Percentiles rank a stretch among this genome's conserved stretches.
Conservation (phyloP, 805 yeast species). For the Metschnikowia continentalis region DNA sequence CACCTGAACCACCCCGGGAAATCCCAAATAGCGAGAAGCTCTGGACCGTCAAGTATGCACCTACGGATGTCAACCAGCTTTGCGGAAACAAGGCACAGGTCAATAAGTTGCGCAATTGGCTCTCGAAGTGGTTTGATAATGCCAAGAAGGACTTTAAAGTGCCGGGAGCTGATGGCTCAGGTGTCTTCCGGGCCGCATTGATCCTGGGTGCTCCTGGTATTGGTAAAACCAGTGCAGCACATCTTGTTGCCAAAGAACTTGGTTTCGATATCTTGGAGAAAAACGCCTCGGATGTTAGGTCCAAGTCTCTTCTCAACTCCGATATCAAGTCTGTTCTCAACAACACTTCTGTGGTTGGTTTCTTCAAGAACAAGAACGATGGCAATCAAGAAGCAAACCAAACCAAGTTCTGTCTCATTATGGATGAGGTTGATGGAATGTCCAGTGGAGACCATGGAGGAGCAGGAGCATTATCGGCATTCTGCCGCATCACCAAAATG, state of each 20-base stretch:
- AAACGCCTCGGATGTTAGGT: conserved; percentile 87
- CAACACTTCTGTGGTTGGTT: conserved; percentile 82
- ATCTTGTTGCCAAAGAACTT: conserved; percentile 60
- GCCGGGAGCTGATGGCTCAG: conserved; percentile 61
- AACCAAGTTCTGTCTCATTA: conserved; percentile 71
- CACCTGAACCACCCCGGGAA: conserved; percentile 22
- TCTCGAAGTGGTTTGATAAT: conserved; percentile 65
- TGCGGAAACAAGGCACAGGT: conserved; percentile 81
- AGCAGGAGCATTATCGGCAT: conserved; percentile 86
- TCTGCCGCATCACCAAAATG: conserved; percentile 78
- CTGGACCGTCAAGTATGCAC: conserved; percentile 95
- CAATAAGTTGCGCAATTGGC: conserved; percentile 65
- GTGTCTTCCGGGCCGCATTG: conserved; percentile 74
- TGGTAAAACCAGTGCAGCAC: conserved; percentile 82
- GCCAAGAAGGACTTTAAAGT: conserved; percentile 52
- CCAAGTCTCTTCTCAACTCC: conserved; percentile 68
- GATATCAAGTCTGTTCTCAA: conserved; percentile 67
- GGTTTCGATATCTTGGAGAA: conserved; percentile 75
- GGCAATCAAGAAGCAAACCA: conserved; percentile 31
- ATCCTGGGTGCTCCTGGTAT: conserved; percentile 87
- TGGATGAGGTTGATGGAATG: conserved; percentile 99
- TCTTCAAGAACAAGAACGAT: conserved; percentile 44
- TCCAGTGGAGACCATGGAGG: conserved; percentile 99
- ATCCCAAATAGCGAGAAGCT: conserved; percentile 57
- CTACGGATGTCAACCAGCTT: conserved; percentile 65